Conservation (phyloP, 2,329 filamentous ascomycete genomes). For the Aspergillus hiratsukae region DNA sequence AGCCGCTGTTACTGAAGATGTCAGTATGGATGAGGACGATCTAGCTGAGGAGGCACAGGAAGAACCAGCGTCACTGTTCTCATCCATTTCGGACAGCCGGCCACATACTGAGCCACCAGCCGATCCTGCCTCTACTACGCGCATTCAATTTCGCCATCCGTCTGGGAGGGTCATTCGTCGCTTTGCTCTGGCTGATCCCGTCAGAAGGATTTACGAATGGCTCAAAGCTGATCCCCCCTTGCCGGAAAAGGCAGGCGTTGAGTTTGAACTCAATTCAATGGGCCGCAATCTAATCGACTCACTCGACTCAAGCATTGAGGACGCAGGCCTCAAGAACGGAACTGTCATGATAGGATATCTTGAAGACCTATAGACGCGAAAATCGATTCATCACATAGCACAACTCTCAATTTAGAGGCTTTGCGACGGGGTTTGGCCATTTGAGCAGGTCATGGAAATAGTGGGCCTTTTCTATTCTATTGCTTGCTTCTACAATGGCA, state of each 20-base stretch:
- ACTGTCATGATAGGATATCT: conserved; percentile 94
- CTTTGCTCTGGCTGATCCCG: conserved; percentile 72
- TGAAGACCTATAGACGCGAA: conserved; percentile 45
- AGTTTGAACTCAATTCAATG: conserved; percentile 86
- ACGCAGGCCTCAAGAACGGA: conserved; percentile 82
- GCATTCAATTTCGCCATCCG: conserved; percentile 88
- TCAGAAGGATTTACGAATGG: conserved; percentile 90
- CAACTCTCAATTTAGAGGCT: neutral
- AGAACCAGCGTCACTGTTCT: conserved; percentile 52
- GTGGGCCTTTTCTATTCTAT: neutral
- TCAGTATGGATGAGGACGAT: conserved; percentile 34
- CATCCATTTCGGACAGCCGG: conserved; percentile 64
- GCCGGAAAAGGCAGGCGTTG: conserved; percentile 69
- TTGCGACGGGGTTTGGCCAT: neutral
- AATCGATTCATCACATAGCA: neutral
- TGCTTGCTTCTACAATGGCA: neutral
- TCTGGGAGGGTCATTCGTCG: conserved; percentile 79
- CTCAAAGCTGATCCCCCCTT: conserved; percentile 77
- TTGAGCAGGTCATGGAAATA: neutral
- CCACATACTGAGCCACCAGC: conserved; percentile 75
- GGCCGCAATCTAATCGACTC: conserved; percentile 77
- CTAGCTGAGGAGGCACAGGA: conserved; percentile 30
- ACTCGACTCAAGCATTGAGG: conserved; percentile 69
- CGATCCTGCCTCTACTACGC: conserved; percentile 67
- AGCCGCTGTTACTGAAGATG: conserved; percentile 40